These are phyloP conservation scores for Fistulifera solaris DNA, from an alignment of 108 stramenopile genomes.

Conservation along the genomic window DNA sequence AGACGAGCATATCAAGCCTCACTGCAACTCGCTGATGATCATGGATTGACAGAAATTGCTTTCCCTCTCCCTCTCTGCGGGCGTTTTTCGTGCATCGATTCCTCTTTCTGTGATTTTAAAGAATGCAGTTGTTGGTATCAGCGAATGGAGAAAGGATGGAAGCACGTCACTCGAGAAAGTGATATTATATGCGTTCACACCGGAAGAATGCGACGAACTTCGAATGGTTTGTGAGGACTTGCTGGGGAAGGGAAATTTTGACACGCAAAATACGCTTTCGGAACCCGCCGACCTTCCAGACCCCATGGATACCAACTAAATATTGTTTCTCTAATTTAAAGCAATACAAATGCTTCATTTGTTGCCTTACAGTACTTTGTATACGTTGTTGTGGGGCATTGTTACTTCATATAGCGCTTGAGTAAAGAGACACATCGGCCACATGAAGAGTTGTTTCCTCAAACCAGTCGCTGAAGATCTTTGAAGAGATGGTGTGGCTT, in stretches of 20 bases:
- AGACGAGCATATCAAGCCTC: conserved; percentile 30
- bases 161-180: neutral
- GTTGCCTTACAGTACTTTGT: too few relatives aligned
- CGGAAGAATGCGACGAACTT: conserved; percentile 1
- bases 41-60: conserved; percentile 36
- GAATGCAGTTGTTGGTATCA: neutral
- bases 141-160: neutral
- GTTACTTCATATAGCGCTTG: too few relatives aligned
- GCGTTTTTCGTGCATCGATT: conserved; percentile 46
- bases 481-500: conserved; percentile 48
- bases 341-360: too few relatives aligned
- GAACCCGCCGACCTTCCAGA: too few relatives aligned
- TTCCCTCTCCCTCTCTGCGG: conserved; percentile 60
- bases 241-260: too few relatives aligned
- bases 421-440: too few relatives aligned
- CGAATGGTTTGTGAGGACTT: too few relatives aligned
- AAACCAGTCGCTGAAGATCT: conserved; percentile 52
- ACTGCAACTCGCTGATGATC: conserved; percentile 21
- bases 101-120: conserved; percentile 11
- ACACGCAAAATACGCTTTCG: too few relatives aligned
- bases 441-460: too few relatives aligned
- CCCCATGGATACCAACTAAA: too few relatives aligned
- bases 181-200: neutral
- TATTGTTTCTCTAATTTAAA: too few relatives aligned
- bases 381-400: too few relatives aligned